Conservation (phyloP, 495 filamentous ascomycete genomes). For the Trichoderma parareesei region DNA sequence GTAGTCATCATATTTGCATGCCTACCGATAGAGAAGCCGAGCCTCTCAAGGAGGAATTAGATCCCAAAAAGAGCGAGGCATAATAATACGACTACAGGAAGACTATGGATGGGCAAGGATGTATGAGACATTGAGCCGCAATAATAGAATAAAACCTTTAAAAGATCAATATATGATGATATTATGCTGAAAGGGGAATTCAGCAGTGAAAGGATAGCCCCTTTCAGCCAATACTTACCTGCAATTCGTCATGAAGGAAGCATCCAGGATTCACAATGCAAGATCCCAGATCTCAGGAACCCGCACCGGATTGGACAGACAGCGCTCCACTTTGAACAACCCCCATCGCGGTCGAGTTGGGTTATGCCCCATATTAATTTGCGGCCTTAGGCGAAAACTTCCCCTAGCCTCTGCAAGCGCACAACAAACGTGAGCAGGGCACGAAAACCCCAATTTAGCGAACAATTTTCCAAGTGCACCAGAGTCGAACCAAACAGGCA, state of each 20-base stretch:
- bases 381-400: background rate
- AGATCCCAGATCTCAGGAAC: background rate
- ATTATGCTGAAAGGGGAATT: background rate
- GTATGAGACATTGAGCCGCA: background rate
- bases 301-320: background rate
- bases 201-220: background rate
- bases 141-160: too few species aligned
- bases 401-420: background rate
- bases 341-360: background rate
- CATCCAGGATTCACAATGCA: background rate
- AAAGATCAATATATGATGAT: background rate
- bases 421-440: slow-evolving; percentile 10
- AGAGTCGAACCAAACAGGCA: background rate
- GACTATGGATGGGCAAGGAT: too few species aligned
- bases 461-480: slow-evolving; percentile 1
- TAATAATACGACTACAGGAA: too few species aligned
- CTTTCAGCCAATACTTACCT: too few species aligned
- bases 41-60: too few species aligned
- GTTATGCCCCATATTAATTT: background rate
- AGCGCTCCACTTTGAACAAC: background rate
- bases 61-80: too few species aligned
- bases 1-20: too few species aligned
- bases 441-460: slow-evolving; percentile 14
- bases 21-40: too few species aligned
- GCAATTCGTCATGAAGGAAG: too few species aligned